Percentiles rank a stretch among this genome's conserved stretches.
These are phyloP conservation scores for Zizania latifolia DNA, from an alignment of 176 grass and related monocot species.

Conservation along the genomic window DNA sequence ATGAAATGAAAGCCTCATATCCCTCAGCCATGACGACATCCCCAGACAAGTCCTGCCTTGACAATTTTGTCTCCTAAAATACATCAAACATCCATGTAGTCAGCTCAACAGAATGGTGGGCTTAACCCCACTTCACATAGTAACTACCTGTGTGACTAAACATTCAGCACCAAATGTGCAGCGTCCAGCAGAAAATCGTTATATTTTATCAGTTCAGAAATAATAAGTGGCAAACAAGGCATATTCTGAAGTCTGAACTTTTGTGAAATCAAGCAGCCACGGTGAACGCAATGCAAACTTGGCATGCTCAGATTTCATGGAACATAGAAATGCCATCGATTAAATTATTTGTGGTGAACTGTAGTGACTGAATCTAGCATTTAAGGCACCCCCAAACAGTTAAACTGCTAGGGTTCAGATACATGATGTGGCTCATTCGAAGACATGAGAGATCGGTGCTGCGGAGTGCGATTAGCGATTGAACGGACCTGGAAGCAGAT, in stretches of 20 bases:
- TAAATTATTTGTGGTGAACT: not conserved
- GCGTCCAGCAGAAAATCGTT: not conserved
- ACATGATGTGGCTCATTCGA: not conserved
- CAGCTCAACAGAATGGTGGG: not conserved
- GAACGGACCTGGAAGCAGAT: constrained; percentile 82
- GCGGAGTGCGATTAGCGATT: not conserved
- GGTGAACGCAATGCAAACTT: not conserved
- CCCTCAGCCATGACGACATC: constrained; percentile 79
- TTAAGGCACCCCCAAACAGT: not conserved
- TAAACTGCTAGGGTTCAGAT: constrained; percentile 35
- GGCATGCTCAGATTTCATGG: not conserved
- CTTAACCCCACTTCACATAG: not conserved
- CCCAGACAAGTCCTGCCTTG: constrained; percentile 73
- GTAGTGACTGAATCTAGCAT: not conserved
- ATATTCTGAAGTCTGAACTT: not conserved
- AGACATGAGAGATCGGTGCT: not conserved
- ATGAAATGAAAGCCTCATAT: constrained; percentile 93
- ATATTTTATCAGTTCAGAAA: not conserved
- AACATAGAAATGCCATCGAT: not conserved
- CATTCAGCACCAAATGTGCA: not conserved
- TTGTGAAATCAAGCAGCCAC: not conserved
- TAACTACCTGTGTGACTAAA: not conserved
- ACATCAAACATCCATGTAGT: constrained; percentile 1
- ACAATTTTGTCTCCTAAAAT: constrained; percentile 85
- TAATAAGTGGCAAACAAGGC: not conserved